Percentiles rank a stretch among this genome's conserved stretches.
Conservation (phyloP, 2,329 filamentous ascomycete genomes). For the Colletotrichum sublineola region DNA sequence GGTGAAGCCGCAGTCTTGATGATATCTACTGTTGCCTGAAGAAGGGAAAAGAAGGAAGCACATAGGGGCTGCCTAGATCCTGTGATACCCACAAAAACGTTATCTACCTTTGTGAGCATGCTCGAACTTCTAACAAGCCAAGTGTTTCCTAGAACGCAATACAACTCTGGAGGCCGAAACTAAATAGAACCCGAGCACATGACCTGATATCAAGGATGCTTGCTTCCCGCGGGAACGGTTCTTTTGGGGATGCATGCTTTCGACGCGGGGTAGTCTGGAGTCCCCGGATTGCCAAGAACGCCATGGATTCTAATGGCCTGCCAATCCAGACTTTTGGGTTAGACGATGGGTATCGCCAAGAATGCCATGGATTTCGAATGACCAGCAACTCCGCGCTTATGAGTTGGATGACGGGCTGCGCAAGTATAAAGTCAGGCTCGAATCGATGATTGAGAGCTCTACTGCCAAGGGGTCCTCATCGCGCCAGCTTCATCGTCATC, state of each 20-base stretch:
- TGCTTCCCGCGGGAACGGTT: slow-evolving; percentile 20
- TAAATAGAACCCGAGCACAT: not conserved
- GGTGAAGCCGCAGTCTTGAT: too few relatives aligned
- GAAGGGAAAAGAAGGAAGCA: too few relatives aligned
- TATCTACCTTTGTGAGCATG: not conserved
- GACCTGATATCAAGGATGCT: not conserved
- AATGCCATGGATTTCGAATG: not conserved
- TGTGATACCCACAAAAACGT: too few relatives aligned
- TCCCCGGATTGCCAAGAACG: slow-evolving; percentile 34
- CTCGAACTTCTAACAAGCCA: not conserved
- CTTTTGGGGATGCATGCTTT: not conserved
- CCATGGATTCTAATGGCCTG: not conserved
- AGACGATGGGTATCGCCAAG: slow-evolving; percentile 20
- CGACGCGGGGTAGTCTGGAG: slow-evolving; percentile 35
- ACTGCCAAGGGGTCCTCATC: not conserved
- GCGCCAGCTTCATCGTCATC: not conserved
- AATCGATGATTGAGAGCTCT: not conserved
- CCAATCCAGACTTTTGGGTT: not conserved
- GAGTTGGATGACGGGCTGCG: not conserved
- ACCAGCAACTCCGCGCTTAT: not conserved
- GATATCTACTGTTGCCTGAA: too few relatives aligned
- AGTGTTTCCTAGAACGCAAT: not conserved
- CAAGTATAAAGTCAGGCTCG: slow-evolving; percentile 24
- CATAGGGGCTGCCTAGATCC: too few relatives aligned
- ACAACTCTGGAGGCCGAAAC: not conserved